phyloP scores from a whole-genome alignment of 1,284 basidiomycete genomes.

The Sporisorium exsertum region DNA sequence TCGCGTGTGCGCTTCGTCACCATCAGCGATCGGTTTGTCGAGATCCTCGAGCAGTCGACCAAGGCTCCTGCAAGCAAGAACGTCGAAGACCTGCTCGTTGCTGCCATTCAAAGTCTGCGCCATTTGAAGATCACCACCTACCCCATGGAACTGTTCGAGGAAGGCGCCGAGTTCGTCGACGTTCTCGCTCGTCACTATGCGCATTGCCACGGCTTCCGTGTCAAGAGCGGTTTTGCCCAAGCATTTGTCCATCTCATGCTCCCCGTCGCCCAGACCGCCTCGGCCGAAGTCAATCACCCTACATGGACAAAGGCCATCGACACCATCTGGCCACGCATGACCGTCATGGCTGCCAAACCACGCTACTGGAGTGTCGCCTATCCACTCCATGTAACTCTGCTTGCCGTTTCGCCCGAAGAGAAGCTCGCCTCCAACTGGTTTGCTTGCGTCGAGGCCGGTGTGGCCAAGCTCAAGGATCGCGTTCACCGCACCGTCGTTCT shows the following conservation, averaged over 20 bases:
- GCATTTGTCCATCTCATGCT: slow-evolving; percentile 83
- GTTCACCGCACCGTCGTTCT: slow-evolving; percentile 79
- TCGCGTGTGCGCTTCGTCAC: slow-evolving; percentile 59
- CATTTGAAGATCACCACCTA: slow-evolving; percentile 74
- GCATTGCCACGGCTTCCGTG: slow-evolving; percentile 82
- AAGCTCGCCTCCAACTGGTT: slow-evolving; percentile 87
- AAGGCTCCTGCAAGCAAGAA: slow-evolving; percentile 54
- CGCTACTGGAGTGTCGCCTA: slow-evolving; percentile 91
- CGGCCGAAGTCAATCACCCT: slow-evolving; percentile 95
- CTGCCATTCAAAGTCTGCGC: slow-evolving; percentile 61
- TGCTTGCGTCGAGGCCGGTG: slow-evolving; percentile 71
- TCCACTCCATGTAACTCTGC: slow-evolving; percentile 82
- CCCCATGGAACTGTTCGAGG: slow-evolving; percentile 92
- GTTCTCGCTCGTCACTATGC: slow-evolving; percentile 84
- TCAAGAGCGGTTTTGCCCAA: slow-evolving; percentile 89
- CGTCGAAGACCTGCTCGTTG: slow-evolving; percentile 60
- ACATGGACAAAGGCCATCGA: slow-evolving; percentile 92
- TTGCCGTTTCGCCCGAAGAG: slow-evolving; percentile 88
- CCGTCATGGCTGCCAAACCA: slow-evolving; percentile 87
- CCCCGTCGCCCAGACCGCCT: slow-evolving; percentile 89
- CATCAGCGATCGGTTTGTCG: slow-evolving; percentile 63
- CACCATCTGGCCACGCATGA: slow-evolving; percentile 83
- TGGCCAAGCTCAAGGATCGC: slow-evolving; percentile 88
- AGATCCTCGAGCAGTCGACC: slow-evolving; percentile 59
- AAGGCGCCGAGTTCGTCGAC: slow-evolving; percentile 90